Conservation (phyloP, 441 rosid species). For the Cnidoscolus chayamansa region DNA sequence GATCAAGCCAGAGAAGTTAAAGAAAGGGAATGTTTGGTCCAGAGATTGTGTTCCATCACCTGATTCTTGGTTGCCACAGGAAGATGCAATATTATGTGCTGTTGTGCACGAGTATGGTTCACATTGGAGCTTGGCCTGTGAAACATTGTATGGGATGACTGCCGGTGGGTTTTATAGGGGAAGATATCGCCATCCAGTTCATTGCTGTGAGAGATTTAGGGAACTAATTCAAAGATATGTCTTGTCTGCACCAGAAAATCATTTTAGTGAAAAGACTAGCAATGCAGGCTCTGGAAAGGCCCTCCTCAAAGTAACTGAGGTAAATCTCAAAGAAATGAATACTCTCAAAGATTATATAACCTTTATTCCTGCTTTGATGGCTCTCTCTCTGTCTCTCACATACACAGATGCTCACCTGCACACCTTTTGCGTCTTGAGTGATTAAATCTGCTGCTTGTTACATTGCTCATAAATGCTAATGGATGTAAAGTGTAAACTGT, state of each 20-base stretch:
- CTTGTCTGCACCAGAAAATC: slow-evolving; percentile 64
- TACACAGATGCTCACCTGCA: not conserved
- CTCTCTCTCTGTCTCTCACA: not conserved
- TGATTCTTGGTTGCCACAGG: slow-evolving; percentile 93
- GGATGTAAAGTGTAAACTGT: not conserved
- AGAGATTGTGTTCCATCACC: slow-evolving; percentile 94
- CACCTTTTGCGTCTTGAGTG: not conserved
- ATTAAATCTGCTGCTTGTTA: not conserved
- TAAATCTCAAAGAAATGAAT: slow-evolving; percentile 27
- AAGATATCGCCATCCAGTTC: slow-evolving; percentile 87
- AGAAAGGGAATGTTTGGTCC: slow-evolving; percentile 90
- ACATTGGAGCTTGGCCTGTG: slow-evolving; percentile 88
- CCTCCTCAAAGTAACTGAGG: slow-evolving; percentile 95
- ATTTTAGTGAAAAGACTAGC: slow-evolving; percentile 58
- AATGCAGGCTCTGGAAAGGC: slow-evolving; percentile 82
- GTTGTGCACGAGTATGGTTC: slow-evolving; percentile 97
- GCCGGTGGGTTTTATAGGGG: slow-evolving; percentile 97
- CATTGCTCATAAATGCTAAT: not conserved
- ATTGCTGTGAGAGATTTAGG: slow-evolving; percentile 93
- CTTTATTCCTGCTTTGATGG: not conserved
- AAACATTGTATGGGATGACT: slow-evolving; percentile 78
- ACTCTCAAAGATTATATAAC: not conserved
- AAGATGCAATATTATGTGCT: slow-evolving; percentile 98
- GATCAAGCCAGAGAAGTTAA: slow-evolving; percentile 90
- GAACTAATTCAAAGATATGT: slow-evolving; percentile 78